Base-by-base conservation (phyloP, 2,329 filamentous ascomycete species). In the Botrytis elliptica region DNA sequence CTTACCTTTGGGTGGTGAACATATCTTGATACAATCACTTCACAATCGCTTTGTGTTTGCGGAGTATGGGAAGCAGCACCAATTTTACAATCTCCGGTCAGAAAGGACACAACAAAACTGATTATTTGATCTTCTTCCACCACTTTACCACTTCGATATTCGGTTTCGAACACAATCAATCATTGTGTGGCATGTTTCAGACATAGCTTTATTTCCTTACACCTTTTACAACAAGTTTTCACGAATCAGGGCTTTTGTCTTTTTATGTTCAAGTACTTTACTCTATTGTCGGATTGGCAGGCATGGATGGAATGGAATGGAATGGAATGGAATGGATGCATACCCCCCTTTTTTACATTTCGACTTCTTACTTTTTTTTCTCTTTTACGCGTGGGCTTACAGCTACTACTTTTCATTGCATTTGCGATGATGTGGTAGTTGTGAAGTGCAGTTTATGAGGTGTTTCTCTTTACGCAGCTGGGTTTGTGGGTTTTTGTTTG, bases 251-350 rank as follows among this genome's bases (percentile, higher is more conserved):
- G 8, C 22, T 40, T 55, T 52, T 55, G 57, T 52, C 42, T 7
- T n/a, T 55, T 67, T n/a, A 67, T 67, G 65, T 67, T 67, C 22
- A 16, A 68, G 65, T 68, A 57, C 9, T 68, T 67, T 57, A 29
- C 46, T 55, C 46, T 10, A 25, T 29, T 57, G 49, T 68, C 65
- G 36, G 49, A 68, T 42, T 68, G 36, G 49, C 36, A 22, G 36
- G 65, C 46, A 67, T 52, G 33, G 64, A 52, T 67, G 64, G 42
- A 25, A 29, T 63, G 60, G 60, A 29, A 29, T 29, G 60, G 60
- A 29, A 29, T 29, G 29, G 29, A 63, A 62, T 62, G 59, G 60
- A 64, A 52, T 67, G 64, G 29, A 67, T 67, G 44, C 64, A 67
- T 67, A 68, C 60, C 60, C 65, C 65, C 46, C 36, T 68, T 55